Evolutionary conservation across 768 basidiomycete genomes (phyloP).

Genomic region (Rhodotorula paludigena): DNA sequence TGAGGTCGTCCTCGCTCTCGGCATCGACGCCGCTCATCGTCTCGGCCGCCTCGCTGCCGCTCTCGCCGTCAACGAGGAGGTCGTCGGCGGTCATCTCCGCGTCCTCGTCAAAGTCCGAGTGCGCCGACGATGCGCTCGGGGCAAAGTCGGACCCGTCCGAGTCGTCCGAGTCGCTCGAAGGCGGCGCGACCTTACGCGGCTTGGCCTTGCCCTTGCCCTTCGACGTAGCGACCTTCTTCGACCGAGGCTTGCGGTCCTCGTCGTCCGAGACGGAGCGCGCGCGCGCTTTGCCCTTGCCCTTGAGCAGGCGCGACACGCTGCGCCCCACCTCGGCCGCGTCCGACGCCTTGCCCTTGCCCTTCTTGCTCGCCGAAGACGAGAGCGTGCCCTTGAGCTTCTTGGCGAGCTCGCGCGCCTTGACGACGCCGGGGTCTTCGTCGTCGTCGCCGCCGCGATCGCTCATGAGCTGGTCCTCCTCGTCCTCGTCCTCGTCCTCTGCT

Average conservation of each 20-base stretch:
- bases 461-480: constrained; percentile 6
- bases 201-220: not conserved
- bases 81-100: constrained; percentile 17
- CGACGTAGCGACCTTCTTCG: not conserved
- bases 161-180: constrained; percentile 10
- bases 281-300: constrained; percentile 3
- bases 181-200: not conserved
- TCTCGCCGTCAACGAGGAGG: not conserved
- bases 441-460: no score
- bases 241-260: not conserved
- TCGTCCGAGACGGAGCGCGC: not conserved
- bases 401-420: constrained; percentile 19
- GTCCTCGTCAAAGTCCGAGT: constrained; percentile 15
- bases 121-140: not conserved
- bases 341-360: constrained; percentile 23
- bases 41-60: not conserved
- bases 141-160: constrained; percentile 26
- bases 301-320: not conserved
- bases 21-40: not conserved
- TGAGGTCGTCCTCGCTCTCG: constrained; percentile 26
- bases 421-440: constrained; percentile 12
- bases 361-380: not conserved
- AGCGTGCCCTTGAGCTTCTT: constrained; percentile 3
- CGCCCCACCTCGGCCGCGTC: not conserved
- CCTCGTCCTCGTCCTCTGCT: not conserved